These are phyloP conservation scores for Huntiella savannae DNA, from an alignment of 2,329 filamentous ascomycete species.

Conservation along the genomic window DNA sequence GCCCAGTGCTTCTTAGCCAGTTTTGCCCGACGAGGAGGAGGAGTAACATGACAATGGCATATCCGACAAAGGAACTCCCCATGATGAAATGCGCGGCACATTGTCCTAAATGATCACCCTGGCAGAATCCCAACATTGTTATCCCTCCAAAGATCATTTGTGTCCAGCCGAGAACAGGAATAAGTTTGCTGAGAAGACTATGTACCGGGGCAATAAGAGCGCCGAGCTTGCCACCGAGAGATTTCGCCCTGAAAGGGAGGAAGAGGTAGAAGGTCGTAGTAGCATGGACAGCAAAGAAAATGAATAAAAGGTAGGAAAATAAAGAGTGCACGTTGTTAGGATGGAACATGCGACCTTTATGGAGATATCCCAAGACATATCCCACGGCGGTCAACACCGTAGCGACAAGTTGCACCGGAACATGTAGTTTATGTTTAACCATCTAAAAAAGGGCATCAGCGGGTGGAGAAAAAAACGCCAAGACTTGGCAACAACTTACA, in stretches of 20 bases:
- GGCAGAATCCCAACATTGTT: constrained; percentile 78
- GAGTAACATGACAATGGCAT: constrained; percentile 73
- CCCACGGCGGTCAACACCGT: constrained; percentile 60
- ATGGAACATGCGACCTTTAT: constrained; percentile 74
- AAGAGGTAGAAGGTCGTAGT: constrained; percentile 71
- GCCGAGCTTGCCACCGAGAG: constrained; percentile 62
- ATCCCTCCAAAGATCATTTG: constrained; percentile 97
- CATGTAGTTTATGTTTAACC: constrained; percentile 80
- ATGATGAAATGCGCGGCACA: constrained; percentile 97
- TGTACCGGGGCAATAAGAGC: constrained; percentile 53
- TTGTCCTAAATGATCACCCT: constrained; percentile 76
- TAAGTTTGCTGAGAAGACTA: constrained; percentile 64
- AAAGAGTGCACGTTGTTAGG: constrained; percentile 55
- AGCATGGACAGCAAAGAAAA: constrained; percentile 60
- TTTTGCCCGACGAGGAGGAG: constrained; percentile 72
- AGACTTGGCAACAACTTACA: constrained; percentile 29
- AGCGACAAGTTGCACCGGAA: constrained; percentile 63
- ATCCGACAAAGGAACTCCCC: constrained; percentile 90
- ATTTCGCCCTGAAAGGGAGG: constrained; percentile 61
- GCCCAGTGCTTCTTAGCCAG: constrained; percentile 64
- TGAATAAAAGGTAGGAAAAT: constrained; percentile 65
- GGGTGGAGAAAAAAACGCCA: neutral
- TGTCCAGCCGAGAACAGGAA: constrained; percentile 73
- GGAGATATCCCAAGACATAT: constrained; percentile 80
- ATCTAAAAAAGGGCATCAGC: constrained; percentile 34